Percentiles rank a stretch among this genome's conserved stretches.
Conservation (phyloP, 1,284 basidiomycete species). For the Marasmius fiardii region DNA sequence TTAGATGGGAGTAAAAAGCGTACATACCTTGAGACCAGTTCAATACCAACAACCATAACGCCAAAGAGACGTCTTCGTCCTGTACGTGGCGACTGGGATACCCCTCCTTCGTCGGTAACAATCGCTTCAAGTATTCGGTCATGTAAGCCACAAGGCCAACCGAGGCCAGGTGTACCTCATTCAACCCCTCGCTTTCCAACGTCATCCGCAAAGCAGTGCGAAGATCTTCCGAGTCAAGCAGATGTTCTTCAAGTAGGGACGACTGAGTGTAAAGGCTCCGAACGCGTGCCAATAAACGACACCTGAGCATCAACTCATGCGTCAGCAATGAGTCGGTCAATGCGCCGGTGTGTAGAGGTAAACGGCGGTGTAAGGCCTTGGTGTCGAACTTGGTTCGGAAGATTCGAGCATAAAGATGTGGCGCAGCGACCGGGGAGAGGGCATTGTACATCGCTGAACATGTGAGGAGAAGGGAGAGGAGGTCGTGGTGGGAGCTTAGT, state of each 20-base stretch:
- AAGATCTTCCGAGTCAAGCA: slow-evolving; percentile 37
- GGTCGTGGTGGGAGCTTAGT: slow-evolving; percentile 31
- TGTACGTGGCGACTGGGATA: slow-evolving; percentile 19
- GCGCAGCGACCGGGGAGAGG: slow-evolving; percentile 41
- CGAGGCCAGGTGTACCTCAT: slow-evolving; percentile 36
- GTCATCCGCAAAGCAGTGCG: slow-evolving; percentile 50
- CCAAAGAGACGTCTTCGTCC: background rate
- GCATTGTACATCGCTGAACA: slow-evolving; percentile 39
- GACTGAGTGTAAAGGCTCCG: slow-evolving; percentile 21
- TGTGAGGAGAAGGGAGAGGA: slow-evolving; percentile 42
- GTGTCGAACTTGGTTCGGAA: slow-evolving; percentile 55
- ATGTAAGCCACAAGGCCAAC: slow-evolving; percentile 34
- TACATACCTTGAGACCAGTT: background rate
- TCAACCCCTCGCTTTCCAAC: slow-evolving; percentile 43
- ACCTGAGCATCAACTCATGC: slow-evolving; percentile 41
- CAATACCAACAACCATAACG: background rate
- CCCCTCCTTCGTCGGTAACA: background rate
- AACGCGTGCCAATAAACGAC: slow-evolving; percentile 41
- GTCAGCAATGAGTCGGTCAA: slow-evolving; percentile 45
- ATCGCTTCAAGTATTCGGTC: slow-evolving; percentile 12
- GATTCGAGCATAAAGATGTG: slow-evolving; percentile 60
- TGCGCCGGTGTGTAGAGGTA: slow-evolving; percentile 19
- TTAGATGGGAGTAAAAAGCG: background rate
- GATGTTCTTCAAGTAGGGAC: slow-evolving; percentile 22
- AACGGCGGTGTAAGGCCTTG: slow-evolving; percentile 30